Evolutionary conservation across 805 yeast genomes (phyloP), one percentile per base, ranked within the genome.

Genomic region (Candida mattraensis): DNA sequence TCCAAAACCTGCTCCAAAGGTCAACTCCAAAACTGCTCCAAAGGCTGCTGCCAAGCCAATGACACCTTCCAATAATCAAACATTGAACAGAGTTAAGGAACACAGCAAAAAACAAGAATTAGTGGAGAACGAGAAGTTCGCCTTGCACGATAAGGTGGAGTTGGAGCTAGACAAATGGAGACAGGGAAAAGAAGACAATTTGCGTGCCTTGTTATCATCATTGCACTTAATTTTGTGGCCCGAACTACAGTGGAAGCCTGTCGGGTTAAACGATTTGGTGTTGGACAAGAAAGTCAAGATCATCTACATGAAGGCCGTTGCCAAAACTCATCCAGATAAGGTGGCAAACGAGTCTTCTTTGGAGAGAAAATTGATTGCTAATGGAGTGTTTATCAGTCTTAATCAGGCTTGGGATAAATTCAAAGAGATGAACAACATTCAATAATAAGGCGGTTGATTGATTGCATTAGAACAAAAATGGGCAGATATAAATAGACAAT

Each of bases 341-440:
- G 65, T 89, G 16, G 67, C 78, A 5, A 54, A 62, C n/a, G 60
- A 62, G 15, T 76, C 82, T 2, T 65, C 80, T 6, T 66, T 79
- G 5, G 94, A 87, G 51, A 76, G 77, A 38, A 81, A 83, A 55
- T 74, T 91, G 81, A 70, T 91, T 29, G 93, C 97, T 11, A 91
- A 89, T 50, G 79, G 78, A 16, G 91, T 91, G 0, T 93, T 93
- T 55, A 83, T 88, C 24, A 70, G 80, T 0, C 66, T 93, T 43
- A 91, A 88, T 59, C 74, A 78, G 48, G 88, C 97, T 2, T 93
- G 99, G 98, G 97, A 87, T 48, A 63, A 59, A 14, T 88, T 87
- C 58, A 84, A 82, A 51, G 63, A 57, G 25, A 74, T 74, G 38
- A 83, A 84, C 54, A 66, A 45, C 16, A 45, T 48, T 13, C 30